Evolutionary conservation across 805 yeast species (phyloP), one percentile per base, ranked within the genome.

Genomic region (Metschnikowia reukaufii): DNA sequence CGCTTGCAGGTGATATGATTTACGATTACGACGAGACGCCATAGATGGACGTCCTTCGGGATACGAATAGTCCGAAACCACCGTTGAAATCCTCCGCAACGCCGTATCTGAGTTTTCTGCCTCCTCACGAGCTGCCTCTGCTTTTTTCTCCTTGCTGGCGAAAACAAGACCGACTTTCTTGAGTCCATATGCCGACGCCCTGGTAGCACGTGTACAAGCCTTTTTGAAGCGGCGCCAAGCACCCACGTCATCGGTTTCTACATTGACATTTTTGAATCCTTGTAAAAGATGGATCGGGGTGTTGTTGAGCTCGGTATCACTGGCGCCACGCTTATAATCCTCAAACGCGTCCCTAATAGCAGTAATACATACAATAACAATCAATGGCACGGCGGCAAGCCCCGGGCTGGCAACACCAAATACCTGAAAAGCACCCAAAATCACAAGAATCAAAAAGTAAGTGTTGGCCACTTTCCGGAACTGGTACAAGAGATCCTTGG

Each of bases 321-420:
- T 67, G 2, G 76, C 71, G 0, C 89, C 83, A 67, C 95, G 76
- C 63, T 89, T 73, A 8, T 88, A 85, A 64, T 87, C 95, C 65
- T 87, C 95, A 36, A 87, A 67, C 1, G 88, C 94, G 66, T 87
- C 95, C 57, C 85, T 85, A 48, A 84, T 71, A 0, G 89, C 91
- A 1, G 95, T 87, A 37, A 87, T 76, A 8, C 72, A 63, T 20
- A 87, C 88, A 66, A 87, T 86, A 36, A 84, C 92, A 64, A 86
- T 82, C 62, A 87, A 74, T 1, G 95, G 95, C 25, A 85, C 92
- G 5, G 87, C 83, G 8, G 86, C 76, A 40, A 87, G 61, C 1
- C 81, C 88, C 0, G 95, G 95, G 48, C 77, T 80, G 2, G 90
- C 85, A 25, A 87, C 95, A 62, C 95, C 95, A 63, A 87, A 87